A percentile compares a stretch with the other conserved stretches of the same genome.
Evolutionary conservation across 75 land plant species (phyloP).

Genomic region (Picea glauca): DNA sequence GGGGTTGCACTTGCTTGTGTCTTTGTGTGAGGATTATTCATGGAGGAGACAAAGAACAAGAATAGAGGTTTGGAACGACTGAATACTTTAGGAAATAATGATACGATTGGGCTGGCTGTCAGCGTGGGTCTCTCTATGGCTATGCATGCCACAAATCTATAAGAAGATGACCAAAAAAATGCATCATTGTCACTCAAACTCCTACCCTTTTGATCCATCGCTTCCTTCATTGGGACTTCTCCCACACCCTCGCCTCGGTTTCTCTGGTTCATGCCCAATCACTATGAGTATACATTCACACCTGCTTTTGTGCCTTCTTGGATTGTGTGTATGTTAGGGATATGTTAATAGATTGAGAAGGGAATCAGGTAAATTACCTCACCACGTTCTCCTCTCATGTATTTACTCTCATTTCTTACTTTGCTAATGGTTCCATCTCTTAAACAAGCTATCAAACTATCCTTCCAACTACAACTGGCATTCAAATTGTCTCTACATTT

Average conservation of each 20-base stretch:
- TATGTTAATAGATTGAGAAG: too few species aligned
- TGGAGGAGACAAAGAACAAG: conserved; percentile 4
- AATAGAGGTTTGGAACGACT: neutral
- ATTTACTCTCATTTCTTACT: too few species aligned
- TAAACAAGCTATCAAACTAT: too few species aligned
- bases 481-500: too few species aligned
- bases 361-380: too few species aligned
- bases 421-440: too few species aligned
- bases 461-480: too few species aligned
- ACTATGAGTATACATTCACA: neutral
- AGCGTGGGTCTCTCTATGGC: neutral
- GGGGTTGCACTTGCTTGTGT: neutral
- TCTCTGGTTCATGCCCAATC: neutral
- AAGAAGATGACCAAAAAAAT: neutral
- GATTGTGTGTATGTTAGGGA: neutral
- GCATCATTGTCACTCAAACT: conserved; percentile 2
- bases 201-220: neutral
- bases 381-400: too few species aligned
- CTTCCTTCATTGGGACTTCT: neutral
- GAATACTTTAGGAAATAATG: neutral
- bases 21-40: neutral
- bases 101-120: neutral
- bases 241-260: neutral
- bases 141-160: too few species aligned
- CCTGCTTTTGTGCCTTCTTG: neutral